Conservation (phyloP, 2,329 filamentous ascomycete species). For the Epichloe brachyelytri region DNA sequence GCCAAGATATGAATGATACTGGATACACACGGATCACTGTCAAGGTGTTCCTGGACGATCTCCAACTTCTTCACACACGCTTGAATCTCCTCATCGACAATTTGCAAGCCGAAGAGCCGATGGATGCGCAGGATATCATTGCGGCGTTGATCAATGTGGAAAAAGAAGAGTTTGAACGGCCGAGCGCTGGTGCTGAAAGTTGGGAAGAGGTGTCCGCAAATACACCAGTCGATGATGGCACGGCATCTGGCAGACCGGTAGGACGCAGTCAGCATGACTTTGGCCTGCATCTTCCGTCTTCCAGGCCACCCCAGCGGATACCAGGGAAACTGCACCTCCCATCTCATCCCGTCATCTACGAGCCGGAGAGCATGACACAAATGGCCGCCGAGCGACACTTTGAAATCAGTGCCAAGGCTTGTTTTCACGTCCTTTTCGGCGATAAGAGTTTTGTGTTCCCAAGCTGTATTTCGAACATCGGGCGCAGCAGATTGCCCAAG, state of each 20-base stretch:
- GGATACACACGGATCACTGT: slow-evolving; percentile 67
- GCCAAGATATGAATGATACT: slow-evolving; percentile 47
- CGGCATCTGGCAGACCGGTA: slow-evolving; percentile 25
- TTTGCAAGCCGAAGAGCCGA: slow-evolving; percentile 56
- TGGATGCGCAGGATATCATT: slow-evolving; percentile 56
- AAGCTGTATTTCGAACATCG: slow-evolving; percentile 75
- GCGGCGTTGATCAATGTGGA: slow-evolving; percentile 65
- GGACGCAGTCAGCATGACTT: slow-evolving; percentile 20
- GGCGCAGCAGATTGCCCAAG: slow-evolving; percentile 69
- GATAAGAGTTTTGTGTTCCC: slow-evolving; percentile 91
- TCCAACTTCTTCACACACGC: slow-evolving; percentile 68
- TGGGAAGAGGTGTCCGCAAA: slow-evolving; percentile 70
- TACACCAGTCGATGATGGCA: slow-evolving; percentile 45
- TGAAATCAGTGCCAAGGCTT: slow-evolving; percentile 81
- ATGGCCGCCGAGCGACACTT: slow-evolving; percentile 70
- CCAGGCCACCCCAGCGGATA: slow-evolving; percentile 22
- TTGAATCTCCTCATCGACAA: slow-evolving; percentile 79
- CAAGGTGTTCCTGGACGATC: slow-evolving; percentile 84
- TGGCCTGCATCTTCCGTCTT: slow-evolving; percentile 22
- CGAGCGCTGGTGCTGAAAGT: slow-evolving; percentile 67
- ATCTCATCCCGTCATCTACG: slow-evolving; percentile 66
- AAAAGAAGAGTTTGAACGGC: slow-evolving; percentile 39
- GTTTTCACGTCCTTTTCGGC: slow-evolving; percentile 93
- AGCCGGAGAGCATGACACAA: slow-evolving; percentile 67
- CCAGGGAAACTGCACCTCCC: slow-evolving; percentile 71